Evolutionary conservation across 257 asterid species (phyloP).

Genomic region (Parsonsia alboflavescens): DNA sequence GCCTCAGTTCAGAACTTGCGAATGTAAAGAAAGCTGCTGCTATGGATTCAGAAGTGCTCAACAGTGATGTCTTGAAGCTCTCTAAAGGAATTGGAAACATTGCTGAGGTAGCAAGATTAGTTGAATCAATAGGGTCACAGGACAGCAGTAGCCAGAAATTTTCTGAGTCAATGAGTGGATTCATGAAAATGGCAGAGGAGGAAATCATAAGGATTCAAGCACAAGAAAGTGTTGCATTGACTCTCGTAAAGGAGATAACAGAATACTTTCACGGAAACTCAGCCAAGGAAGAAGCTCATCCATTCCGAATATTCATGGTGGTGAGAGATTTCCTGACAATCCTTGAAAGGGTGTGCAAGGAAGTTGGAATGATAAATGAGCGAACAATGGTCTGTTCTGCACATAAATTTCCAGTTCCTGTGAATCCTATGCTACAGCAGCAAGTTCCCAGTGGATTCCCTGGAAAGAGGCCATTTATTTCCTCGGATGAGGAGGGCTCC

Average conservation of each 20-base stretch:
- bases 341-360: slow-evolving; percentile 88
- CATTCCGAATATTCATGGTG: slow-evolving; percentile 85
- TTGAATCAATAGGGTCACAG: slow-evolving; percentile 25
- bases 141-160: slow-evolving; percentile 36
- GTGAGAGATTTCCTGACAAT: slow-evolving; percentile 77
- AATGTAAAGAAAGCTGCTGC: slow-evolving; percentile 91
- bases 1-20: slow-evolving; percentile 61
- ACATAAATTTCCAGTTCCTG: slow-evolving; percentile 79
- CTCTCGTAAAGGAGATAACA: slow-evolving; percentile 88
- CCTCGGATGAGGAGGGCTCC: slow-evolving; percentile 48
- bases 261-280: slow-evolving; percentile 97
- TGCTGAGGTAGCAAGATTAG: slow-evolving; percentile 38
- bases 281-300: slow-evolving; percentile 89
- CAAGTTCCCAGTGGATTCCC: slow-evolving; percentile 35
- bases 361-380: slow-evolving; percentile 84
- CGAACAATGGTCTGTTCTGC: slow-evolving; percentile 67
- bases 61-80: slow-evolving; percentile 66
- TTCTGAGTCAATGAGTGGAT: slow-evolving; percentile 39
- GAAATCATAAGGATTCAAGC: slow-evolving; percentile 81
- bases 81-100: slow-evolving; percentile 56
- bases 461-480: slow-evolving; percentile 30
- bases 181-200: slow-evolving; percentile 65
- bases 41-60: slow-evolving; percentile 90
- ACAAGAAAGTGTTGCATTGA: slow-evolving; percentile 66
- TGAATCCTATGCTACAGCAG: slow-evolving; percentile 74